Base-by-base conservation (phyloP, 2,329 filamentous ascomycete species). In the Neocatenulostroma microsporum region DNA sequence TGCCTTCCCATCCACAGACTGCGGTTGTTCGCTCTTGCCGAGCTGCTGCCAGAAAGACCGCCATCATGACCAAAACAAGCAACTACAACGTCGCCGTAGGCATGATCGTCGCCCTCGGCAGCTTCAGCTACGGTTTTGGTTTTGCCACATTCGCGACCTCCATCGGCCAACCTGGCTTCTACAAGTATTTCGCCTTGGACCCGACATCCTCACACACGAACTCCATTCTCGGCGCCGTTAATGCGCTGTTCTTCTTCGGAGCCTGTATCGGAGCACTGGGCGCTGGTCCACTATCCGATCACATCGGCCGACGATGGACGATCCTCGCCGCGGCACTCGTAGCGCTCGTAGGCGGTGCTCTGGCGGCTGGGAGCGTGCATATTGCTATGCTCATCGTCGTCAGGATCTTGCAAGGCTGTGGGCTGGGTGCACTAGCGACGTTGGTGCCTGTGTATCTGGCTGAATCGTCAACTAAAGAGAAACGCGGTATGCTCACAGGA, bases 301-400 rank as follows among this genome's bases (percentile, higher is more conserved):
- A 37, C 36, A 32, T 37, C 18, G 36, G 36, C 5, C 36, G 36
- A 3, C 17, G 21, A 18, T 32, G 21, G 18, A 37, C 36, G 5
- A 37, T 37, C 20, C 29, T 31, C 12, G 13, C 21, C 8, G 36
- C 36, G 3, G 36, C 36, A 3, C 19, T 32, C 9, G 20, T 37
- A 9, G 19, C 36, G 13, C 20, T 32, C 19, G 29, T 37, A 5
- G 36, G 36, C 3, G 36, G 36, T 7, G 36, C 36, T 4, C 19
- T 37, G 8, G 29, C 36, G n/a, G 36, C 36, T 5, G 36, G 36
- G 7, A 37, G 36, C 15, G 36, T 37, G n/a, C 36, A 37, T 18
- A 37, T 37, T 20, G 36, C 36, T 14, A 37, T 37, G 36, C 17
- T 37, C 5, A 37, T 37, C 14, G 36, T 37, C 12, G 36, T 37